These are phyloP conservation scores for Favolaschia claudopus DNA, from an alignment of 768 basidiomycete genomes.

Conservation along the genomic window DNA sequence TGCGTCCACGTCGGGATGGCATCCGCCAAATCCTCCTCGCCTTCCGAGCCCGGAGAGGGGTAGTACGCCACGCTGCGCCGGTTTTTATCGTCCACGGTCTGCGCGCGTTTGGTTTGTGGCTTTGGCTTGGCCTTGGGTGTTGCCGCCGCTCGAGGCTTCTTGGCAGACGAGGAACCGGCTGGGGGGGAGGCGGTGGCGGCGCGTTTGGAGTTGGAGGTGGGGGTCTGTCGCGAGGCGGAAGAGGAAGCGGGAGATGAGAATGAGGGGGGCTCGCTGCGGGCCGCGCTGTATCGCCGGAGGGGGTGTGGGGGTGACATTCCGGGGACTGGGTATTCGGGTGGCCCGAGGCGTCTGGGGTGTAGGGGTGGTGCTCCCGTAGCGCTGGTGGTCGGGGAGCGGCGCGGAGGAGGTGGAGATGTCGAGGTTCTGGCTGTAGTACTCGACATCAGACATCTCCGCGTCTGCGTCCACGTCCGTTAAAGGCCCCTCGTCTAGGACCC, in stretches of 20 bases:
- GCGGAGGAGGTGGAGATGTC: constrained; percentile 9
- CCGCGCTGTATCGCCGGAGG: no score
- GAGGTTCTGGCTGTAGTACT: constrained; percentile 37
- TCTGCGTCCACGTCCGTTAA: constrained; percentile 82
- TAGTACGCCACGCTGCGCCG: constrained; percentile 73
- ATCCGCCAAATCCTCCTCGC: constrained; percentile 64
- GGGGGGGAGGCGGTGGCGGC: constrained; percentile 28
- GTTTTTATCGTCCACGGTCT: constrained; percentile 50
- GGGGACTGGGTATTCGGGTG: constrained; percentile 33
- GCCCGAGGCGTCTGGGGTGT: constrained; percentile 32
- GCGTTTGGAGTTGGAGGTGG: constrained; percentile 40
- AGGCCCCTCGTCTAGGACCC: constrained; percentile 79
- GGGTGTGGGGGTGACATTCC: no score
- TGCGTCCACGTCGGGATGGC: constrained; percentile 88
- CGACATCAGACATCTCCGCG: constrained; percentile 57
- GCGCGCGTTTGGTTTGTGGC: constrained; percentile 47
- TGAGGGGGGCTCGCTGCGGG: constrained; percentile 18
- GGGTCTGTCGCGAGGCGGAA: constrained; percentile 36
- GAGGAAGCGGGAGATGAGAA: constrained; percentile 43
- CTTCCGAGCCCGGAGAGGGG: constrained; percentile 63
- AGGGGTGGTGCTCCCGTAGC: constrained; percentile 34
- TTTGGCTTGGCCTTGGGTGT: constrained; percentile 45
- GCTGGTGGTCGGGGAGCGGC: constrained; percentile 3
- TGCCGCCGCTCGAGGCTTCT: constrained; percentile 50
- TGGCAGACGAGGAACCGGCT: constrained; percentile 39